These are phyloP conservation scores for Akanthomyces dipterigenus DNA, from an alignment of 2,329 filamentous ascomycete genomes.

Conservation along the genomic window DNA sequence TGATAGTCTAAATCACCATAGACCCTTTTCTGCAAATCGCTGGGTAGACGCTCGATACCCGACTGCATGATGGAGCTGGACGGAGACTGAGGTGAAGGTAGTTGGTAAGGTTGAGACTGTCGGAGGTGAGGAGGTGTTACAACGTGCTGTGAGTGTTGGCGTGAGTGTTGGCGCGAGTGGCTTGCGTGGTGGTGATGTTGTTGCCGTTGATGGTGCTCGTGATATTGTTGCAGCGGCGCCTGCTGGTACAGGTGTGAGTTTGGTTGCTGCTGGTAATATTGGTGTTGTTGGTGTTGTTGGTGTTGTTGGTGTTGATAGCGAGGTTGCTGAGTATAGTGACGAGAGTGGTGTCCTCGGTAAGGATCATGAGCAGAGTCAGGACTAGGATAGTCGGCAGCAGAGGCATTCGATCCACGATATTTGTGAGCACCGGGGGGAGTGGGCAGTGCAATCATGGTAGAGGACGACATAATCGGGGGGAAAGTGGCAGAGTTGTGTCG, in stretches of 20 bases:
- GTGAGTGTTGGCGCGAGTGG: not conserved
- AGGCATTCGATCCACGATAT: slow-evolving; percentile 14
- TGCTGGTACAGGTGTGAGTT: not conserved
- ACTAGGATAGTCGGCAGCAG: slow-evolving; percentile 4
- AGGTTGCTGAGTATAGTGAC: not conserved
- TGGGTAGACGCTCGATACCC: slow-evolving; percentile 27
- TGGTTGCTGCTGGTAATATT: not conserved
- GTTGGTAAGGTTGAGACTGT: slow-evolving; percentile 10
- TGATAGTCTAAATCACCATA: slow-evolving; percentile 33
- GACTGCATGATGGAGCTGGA: slow-evolving; percentile 18
- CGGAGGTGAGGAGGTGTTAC: slow-evolving; percentile 12
- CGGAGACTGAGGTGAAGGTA: slow-evolving; percentile 11
- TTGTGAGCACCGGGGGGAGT: slow-evolving; percentile 17
- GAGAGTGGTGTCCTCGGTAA: not conserved
- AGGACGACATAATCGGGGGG: slow-evolving; percentile 6
- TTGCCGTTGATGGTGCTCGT: not conserved
- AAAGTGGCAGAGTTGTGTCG: not conserved
- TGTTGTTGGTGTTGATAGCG: slow-evolving; percentile 1
- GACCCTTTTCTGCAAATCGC: slow-evolving; percentile 27
- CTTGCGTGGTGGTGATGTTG: not conserved
- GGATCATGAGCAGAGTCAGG: slow-evolving; percentile 1
- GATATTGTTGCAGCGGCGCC: not conserved
- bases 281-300: not conserved
- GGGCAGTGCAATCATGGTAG: slow-evolving; percentile 25
- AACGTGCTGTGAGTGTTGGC: slow-evolving; percentile 3